These are phyloP conservation scores for Triangularia setosa DNA, from an alignment of 2,329 filamentous ascomycete genomes.

Conservation along the genomic window DNA sequence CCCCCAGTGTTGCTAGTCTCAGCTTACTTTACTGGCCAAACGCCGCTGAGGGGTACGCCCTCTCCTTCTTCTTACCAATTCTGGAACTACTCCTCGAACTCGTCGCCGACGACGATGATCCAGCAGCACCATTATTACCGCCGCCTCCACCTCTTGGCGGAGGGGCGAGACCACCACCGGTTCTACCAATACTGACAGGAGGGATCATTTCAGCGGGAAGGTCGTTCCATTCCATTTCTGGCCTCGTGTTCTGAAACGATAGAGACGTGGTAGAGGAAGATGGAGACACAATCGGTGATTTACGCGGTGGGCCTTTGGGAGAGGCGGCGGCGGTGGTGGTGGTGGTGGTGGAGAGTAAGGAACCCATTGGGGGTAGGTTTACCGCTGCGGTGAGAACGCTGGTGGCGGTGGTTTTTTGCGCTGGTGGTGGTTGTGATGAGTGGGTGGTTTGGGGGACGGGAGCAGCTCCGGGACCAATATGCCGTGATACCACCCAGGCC, in stretches of 20 bases:
- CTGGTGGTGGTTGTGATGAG: background rate
- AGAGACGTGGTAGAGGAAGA: constrained; percentile 25
- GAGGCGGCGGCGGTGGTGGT: background rate
- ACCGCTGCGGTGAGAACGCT: constrained; percentile 20
- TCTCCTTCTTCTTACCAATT: constrained; percentile 54
- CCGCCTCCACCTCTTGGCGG: constrained; percentile 18
- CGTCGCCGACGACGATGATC: background rate
- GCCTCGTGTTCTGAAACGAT: constrained; percentile 57
- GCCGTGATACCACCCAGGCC: constrained; percentile 55
- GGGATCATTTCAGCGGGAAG: constrained; percentile 56
- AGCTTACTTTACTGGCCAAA: constrained; percentile 44
- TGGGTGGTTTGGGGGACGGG: constrained; percentile 5
- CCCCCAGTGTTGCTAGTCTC: too few species aligned
- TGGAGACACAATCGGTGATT: constrained; percentile 3
- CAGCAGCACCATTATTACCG: too few species aligned
- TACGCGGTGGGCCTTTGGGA: constrained; percentile 8
- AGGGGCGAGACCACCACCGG: constrained; percentile 21
- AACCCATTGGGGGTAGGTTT: constrained; percentile 20
- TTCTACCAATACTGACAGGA: background rate
- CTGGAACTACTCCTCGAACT: constrained; percentile 56
- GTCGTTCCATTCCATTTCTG: constrained; percentile 64
- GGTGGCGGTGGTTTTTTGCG: background rate
- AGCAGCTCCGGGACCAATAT: constrained; percentile 32
- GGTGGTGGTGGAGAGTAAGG: constrained; percentile 6
- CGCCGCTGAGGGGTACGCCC: constrained; percentile 59